These are phyloP conservation scores for Cymbopogon flexuosus DNA, from an alignment of 202 grass and related monocot species.

Conservation along the genomic window DNA sequence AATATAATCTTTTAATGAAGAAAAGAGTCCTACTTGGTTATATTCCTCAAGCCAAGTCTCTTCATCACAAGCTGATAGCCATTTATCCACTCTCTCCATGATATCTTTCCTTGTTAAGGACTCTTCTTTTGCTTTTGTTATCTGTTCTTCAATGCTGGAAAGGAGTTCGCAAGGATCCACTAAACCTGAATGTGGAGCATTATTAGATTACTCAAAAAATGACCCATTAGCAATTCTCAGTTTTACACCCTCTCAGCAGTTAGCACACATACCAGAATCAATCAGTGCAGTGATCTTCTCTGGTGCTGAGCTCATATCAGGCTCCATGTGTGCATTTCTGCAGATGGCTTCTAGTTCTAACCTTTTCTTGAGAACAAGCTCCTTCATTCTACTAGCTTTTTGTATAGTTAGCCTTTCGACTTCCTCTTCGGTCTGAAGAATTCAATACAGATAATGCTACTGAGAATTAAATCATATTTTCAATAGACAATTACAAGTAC, in stretches of 20 bases:
- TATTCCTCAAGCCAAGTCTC: constrained; percentile 97
- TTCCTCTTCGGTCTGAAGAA: constrained; percentile 67
- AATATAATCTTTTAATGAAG: constrained; percentile 12
- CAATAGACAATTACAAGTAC: constrained; percentile 11
- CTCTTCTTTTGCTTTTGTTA: constrained; percentile 73
- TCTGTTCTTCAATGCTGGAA: constrained; percentile 73
- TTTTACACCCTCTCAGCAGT: not conserved
- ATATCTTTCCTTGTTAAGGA: constrained; percentile 73
- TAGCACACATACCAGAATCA: constrained; percentile 62
- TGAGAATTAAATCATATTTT: constrained; percentile 8
- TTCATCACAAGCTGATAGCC: constrained; percentile 83
- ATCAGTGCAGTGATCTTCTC: constrained; percentile 69
- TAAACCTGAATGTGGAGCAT: constrained; percentile 50
- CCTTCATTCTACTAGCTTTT: constrained; percentile 83
- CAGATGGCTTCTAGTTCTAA: constrained; percentile 79
- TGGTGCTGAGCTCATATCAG: constrained; percentile 68
- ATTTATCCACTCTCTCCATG: constrained; percentile 73
- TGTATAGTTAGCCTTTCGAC: constrained; percentile 63
- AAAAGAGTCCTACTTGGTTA: constrained; percentile 53
- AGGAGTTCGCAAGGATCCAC: constrained; percentile 82
- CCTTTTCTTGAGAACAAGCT: constrained; percentile 85
- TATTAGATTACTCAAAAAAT: constrained; percentile 31
- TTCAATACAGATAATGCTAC: constrained; percentile 14
- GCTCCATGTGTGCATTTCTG: constrained; percentile 61
- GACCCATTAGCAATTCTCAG: constrained; percentile 12